Conservation (phyloP, 2,329 filamentous ascomycete species). For the Leptodontidium sp. region DNA sequence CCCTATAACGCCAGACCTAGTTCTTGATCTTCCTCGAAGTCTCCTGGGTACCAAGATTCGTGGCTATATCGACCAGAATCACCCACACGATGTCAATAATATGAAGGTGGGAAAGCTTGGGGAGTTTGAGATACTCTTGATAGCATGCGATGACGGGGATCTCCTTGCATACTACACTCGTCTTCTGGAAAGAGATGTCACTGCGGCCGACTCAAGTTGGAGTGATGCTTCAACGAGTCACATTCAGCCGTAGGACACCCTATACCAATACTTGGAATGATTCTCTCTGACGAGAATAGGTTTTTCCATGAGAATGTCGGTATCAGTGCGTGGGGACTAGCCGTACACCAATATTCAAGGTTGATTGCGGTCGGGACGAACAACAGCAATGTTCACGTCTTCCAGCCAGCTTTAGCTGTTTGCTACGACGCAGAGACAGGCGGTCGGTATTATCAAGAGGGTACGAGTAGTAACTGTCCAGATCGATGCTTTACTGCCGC, state of each 20-base stretch:
- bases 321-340: conserved; percentile 82
- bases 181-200: conserved; percentile 27
- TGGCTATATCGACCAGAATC: conserved; percentile 61
- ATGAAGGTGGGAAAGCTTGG: conserved; percentile 75
- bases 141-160: conserved; percentile 79
- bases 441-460: neutral
- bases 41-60: conserved; percentile 53
- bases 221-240: conserved; percentile 39
- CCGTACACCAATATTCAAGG: conserved; percentile 81
- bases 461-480: neutral
- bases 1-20: conserved; percentile 56
- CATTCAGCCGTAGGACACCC: conserved; percentile 34
- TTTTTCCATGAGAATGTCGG: conserved; percentile 83
- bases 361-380: conserved; percentile 90
- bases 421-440: neutral
- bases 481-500: neutral
- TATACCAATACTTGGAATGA: neutral
- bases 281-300: conserved; percentile 28
- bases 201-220: conserved; percentile 26
- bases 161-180: conserved; percentile 73
- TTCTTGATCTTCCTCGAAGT: conserved; percentile 54
- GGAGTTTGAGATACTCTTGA: conserved; percentile 71
- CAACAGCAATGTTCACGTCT: conserved; percentile 62
- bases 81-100: conserved; percentile 73
- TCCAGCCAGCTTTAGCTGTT: conserved; percentile 40